Evolutionary conservation across 345 rosid species (phyloP), one percentile per base, ranked within the genome.

Genomic region (Limnanthes douglasii): DNA sequence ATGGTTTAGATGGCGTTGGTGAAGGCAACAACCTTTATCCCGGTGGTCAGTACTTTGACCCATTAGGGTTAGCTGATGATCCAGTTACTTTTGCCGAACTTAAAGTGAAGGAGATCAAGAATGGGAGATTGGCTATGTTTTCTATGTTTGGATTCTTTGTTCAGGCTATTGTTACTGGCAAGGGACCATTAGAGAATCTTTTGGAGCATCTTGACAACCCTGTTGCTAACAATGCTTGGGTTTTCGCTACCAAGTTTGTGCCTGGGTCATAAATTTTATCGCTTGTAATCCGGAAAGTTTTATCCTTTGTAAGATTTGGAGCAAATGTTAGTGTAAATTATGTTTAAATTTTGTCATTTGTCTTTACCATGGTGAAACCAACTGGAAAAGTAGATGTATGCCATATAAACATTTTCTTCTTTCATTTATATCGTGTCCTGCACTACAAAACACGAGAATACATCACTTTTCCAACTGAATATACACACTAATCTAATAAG

Each of bases 81-180:
- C 94, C 98, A 0, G 66, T 50, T 11, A 68, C 94, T 0, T 80
- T 80, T 11, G 90, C 95, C 13, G 95, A 90, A 72, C 82, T 88
- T 45, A 88, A 88, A 66, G 98, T 90, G 21, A 88, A 88, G 56
- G 97, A 88, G 60, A 83, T 88, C 62, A 83, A 83, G 77, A 83
- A 88, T 28, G 97, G 94, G 13, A 54, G 97, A 43, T 57, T 83
- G 12, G 97, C 95, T 46, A 83, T 83, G 97, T 88, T 88, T 72
- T 74, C 97, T 34, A 88, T 88, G 97, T 88, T 88, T 39, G 95
- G 97, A 21, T 88, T 76, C 86, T 88, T 79, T 32, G 95, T 88
- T 28, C 95, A 88, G 59, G 95, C 95, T 38, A 79, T 83, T 57
- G 93, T 88, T 2, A 83, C 94, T 0, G 95, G 97, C 7, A 88